Base-by-base conservation (phyloP, 176 grass and related monocot genomes). In the Triticum turgidum region DNA sequence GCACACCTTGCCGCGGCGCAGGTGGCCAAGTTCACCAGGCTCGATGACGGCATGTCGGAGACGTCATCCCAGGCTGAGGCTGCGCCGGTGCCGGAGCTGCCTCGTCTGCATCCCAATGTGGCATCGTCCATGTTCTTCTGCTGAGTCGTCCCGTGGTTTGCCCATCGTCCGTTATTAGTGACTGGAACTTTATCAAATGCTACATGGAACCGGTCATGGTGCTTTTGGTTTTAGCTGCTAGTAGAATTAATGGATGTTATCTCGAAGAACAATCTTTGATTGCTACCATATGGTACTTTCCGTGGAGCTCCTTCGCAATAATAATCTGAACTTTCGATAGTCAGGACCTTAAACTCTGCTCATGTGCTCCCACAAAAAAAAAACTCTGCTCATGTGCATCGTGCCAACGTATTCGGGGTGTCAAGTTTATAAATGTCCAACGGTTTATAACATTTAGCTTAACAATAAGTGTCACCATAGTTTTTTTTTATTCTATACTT, bases 121-220 rank as follows among this genome's bases (percentile, higher is more conserved):
- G 52, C 21, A 17, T 81, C 65, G 2, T 88, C 84, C 1, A 96
- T 96, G 94, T 90, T 93, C 75, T 96, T 90, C 79, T 96, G 91
- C 80, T 91, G 69, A 75, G 22, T 24, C 22, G 41, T 49, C 41
- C 10, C 10, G 42, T 2, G 47, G 12, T 51, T 75, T 17, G 13
- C 24, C 47, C 72, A 51, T 51, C 24, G 3, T 51, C 47, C 1
- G 72, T 17, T 51, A 42, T n/a, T 51, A 75, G 42, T 75, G 13
- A 29, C 72, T 75, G 39, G 7, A 73, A 73, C 39, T 45, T 25
- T 22, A 73, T 27, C 41, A 73, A 27, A 45, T 75, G 41, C 72
- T 51, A 18, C 22, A 0, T 75, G 4, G 25, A 51, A 29, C n/a
- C 6, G 1, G 42, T 1, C 0, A 1, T 74, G 72, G 22, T 18